Evolutionary conservation across 306 rosid species (phyloP), one percentile per base, ranked within the genome.

Genomic region (Mimosa pudica): DNA sequence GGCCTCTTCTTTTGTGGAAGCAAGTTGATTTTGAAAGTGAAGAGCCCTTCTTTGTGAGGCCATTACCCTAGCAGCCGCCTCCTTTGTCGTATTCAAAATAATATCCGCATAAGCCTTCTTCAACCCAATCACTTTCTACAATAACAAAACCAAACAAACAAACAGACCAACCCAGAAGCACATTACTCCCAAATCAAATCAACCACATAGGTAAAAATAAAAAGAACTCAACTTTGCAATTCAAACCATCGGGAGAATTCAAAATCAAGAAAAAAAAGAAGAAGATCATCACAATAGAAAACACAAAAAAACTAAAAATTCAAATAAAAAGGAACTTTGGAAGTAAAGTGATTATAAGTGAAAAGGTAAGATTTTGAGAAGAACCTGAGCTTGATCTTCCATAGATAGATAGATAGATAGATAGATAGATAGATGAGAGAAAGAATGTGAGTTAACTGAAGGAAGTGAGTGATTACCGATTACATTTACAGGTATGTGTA

Each of bases 91-190:
- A 85, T 93, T 93, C 75, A 93, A 83, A 72, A 91, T 91, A 51
- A 91, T 87, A 0, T 88, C 94, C 47, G 98, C 98, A 48, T 87
- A 93, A 10, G 92, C 98, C 83, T 81, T 93, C 85, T 93, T 89
- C 85, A 93, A 77, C 46, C 88, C 98, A 89, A 68, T 8, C 89
- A 86, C 54, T 83, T 87, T 90, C 98, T 93, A 85, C 73, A 24
- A 24, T 24, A 24, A 24, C 30, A 24, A 24, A 24, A 24, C 30
- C 30, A 24, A 58, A n/a, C 42, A 65, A 32, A 20, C n/a, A 71
- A 74, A 4, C 47, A 24, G 24, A 68, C 33, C n/a, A 8, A 44
- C 72, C 14, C 52, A n/a, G 20, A 35, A 20, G 11, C 41, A 76
- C 71, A 80, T 18, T 49, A 10, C 38, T 10, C 64, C 35, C 13